A percentile compares a stretch with the other conserved stretches of the same genome.
phyloP scores from a whole-genome alignment of 2,329 filamentous ascomycete species.

The Eutypella sp. region DNA sequence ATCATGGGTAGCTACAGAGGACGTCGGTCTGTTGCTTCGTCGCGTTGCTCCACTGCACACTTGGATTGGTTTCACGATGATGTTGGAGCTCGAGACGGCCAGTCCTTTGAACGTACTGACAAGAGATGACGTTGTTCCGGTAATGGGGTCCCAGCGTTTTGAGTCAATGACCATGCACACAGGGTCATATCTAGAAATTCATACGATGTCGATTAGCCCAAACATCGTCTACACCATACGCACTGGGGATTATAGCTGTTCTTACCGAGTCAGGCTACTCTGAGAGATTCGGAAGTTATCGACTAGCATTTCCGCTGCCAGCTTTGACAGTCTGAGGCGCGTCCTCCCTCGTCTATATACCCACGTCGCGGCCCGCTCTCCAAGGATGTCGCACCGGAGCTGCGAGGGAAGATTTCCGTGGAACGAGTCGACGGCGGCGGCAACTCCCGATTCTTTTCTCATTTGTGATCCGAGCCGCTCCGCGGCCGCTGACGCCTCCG shows the following conservation, averaged over 20 bases:
- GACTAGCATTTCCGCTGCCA: conserved; percentile 49
- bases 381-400: conserved; percentile 28
- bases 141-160: conserved; percentile 29
- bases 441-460: conserved; percentile 29
- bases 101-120: conserved; percentile 4
- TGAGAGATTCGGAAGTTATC: conserved; percentile 46
- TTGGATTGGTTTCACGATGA: conserved; percentile 21
- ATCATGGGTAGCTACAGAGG: too few species aligned
- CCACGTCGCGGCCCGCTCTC: conserved; percentile 48
- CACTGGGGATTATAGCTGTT: conserved; percentile 29
- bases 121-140: conserved; percentile 16
- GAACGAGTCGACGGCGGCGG: conserved; percentile 33
- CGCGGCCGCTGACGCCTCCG: conserved; percentile 25
- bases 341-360: conserved; percentile 27
- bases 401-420: conserved; percentile 28
- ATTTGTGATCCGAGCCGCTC: conserved; percentile 30
- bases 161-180: conserved; percentile 27
- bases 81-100: neutral
- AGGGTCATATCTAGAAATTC: conserved; percentile 39
- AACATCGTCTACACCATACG: conserved; percentile 17
- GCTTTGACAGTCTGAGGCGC: conserved; percentile 39
- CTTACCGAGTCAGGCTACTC: conserved; percentile 16
- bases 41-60: conserved; percentile 9
- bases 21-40: neutral
- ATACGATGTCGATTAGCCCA: neutral